Percentiles rank a stretch among this genome's conserved stretches.
Conservation (phyloP, 1,284 basidiomycete species). For the Ceraceosorus bombacis region DNA sequence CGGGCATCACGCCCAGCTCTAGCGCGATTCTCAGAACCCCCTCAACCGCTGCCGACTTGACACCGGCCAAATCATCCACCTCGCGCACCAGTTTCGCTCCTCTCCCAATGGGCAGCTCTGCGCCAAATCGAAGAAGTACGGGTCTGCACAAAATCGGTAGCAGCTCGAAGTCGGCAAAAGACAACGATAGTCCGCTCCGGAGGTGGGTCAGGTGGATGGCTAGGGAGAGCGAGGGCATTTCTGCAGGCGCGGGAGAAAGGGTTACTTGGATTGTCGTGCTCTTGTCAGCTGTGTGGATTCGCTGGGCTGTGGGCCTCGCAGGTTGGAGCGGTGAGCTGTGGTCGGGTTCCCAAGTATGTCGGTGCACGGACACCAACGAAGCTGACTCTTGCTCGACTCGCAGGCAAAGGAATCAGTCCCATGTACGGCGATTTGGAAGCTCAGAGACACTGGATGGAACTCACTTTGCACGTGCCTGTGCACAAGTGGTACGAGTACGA, state of each 20-base stretch:
- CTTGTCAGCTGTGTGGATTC: constrained; percentile 56
- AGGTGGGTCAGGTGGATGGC: background rate
- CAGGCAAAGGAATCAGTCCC: constrained; percentile 60
- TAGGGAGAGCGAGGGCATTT: background rate
- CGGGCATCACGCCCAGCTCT: background rate
- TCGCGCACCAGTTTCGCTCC: background rate
- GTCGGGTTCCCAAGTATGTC: constrained; percentile 33
- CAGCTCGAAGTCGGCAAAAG: background rate
- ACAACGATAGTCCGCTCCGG: background rate
- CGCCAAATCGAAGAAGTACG: too few relatives aligned
- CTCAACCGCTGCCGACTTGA: background rate
- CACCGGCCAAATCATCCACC: background rate
- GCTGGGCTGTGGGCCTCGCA: constrained; percentile 65
- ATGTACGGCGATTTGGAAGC: constrained; percentile 89
- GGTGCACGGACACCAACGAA: background rate
- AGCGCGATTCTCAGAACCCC: background rate
- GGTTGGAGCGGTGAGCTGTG: constrained; percentile 57
- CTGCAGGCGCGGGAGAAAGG: background rate
- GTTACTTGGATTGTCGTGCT: background rate
- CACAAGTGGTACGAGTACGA: constrained; percentile 79
- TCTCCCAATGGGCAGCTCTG: background rate
- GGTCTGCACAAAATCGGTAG: background rate
- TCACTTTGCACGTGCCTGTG: constrained; percentile 67
- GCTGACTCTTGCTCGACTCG: constrained; percentile 48
- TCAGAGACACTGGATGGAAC: constrained; percentile 87